phyloP scores from a whole-genome alignment of 768 basidiomycete genomes.

The Gloeopeniophorella convolvens region DNA sequence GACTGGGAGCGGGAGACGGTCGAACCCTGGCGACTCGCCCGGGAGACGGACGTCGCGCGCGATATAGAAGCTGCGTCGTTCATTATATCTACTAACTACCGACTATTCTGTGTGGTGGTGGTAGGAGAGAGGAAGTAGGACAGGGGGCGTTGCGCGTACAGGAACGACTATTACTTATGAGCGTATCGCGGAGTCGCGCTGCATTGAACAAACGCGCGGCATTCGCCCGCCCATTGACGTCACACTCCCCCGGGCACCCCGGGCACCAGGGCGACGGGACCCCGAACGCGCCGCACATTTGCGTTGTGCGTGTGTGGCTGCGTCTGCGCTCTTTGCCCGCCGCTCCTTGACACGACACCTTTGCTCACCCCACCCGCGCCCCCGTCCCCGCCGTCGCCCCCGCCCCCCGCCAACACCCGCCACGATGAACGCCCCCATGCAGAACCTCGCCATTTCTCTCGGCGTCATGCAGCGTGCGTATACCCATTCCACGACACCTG shows the following conservation, averaged over 20 bases:
- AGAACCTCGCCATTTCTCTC: conserved; percentile 82
- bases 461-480: conserved; percentile 82
- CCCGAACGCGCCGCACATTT: too few species aligned
- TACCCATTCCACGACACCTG: neutral
- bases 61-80: conserved; percentile 50
- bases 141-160: neutral
- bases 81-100: conserved; percentile 28
- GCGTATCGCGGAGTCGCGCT: too few species aligned
- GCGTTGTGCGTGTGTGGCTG: too few species aligned
- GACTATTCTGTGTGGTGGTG: neutral
- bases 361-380: neutral
- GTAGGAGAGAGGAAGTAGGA: neutral
- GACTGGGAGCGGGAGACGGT: conserved; percentile 75
- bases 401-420: neutral
- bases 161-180: too few species aligned
- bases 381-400: neutral
- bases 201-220: too few species aligned
- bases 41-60: conserved; percentile 65
- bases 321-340: too few species aligned
- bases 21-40: conserved; percentile 57
- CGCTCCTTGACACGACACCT: too few species aligned
- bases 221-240: neutral
- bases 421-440: conserved; percentile 18
- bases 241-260: neutral
- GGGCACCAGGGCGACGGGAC: neutral